These are phyloP conservation scores for Boletus pseudo-olivaceus DNA, from an alignment of 768 basidiomycete genomes.

Conservation along the genomic window DNA sequence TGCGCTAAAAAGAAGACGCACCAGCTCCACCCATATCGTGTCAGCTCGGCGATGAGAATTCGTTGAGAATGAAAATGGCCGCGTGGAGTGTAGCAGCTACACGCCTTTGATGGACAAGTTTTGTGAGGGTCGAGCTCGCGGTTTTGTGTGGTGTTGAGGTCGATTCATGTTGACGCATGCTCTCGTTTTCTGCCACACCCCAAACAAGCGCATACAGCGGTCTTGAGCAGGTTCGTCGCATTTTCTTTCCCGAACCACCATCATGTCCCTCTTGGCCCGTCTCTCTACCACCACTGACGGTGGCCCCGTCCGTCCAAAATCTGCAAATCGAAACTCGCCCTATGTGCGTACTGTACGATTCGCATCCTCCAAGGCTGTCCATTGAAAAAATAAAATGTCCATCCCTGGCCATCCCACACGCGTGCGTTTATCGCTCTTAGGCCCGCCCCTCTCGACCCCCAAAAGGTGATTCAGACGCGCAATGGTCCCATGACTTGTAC, in stretches of 20 bases:
- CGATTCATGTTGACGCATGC: neutral
- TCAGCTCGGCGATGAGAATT: neutral
- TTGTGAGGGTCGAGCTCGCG: neutral
- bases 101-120: neutral
- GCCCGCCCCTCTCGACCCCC: constrained; percentile 48
- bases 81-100: neutral
- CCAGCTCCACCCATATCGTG: constrained; percentile 42
- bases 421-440: constrained; percentile 11
- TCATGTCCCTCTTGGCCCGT: constrained; percentile 32
- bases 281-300: constrained; percentile 27
- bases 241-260: constrained; percentile 12
- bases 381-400: constrained; percentile 16
- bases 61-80: neutral
- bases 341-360: constrained; percentile 35
- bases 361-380: constrained; percentile 22
- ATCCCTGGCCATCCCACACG: neutral
- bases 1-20: constrained; percentile 22
- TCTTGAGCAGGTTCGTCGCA: neutral
- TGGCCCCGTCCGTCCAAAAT: constrained; percentile 31
- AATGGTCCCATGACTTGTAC: constrained; percentile 72
- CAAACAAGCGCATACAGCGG: constrained; percentile 27
- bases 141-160: constrained; percentile 1
- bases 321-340: constrained; percentile 30
- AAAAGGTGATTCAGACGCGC: constrained; percentile 62
- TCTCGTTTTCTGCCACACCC: constrained; percentile 26